phyloP scores from a whole-genome alignment of 495 filamentous ascomycete genomes.

The Xylaria sp. region DNA sequence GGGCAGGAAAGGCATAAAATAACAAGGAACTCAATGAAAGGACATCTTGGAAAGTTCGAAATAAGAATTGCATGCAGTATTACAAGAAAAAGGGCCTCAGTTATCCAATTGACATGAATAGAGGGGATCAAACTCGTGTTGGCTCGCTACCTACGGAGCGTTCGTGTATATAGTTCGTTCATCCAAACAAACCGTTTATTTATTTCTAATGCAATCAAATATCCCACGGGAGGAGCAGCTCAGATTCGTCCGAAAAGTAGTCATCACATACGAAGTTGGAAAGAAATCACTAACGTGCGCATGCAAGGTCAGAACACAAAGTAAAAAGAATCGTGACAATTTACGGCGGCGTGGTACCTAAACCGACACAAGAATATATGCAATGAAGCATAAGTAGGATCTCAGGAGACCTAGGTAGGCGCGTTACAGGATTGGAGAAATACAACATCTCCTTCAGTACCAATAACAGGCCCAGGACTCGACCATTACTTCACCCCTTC shows the following conservation, averaged over 20 bases:
- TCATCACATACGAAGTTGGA: neutral
- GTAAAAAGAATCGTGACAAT: conserved; percentile 11
- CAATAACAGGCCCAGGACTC: conserved; percentile 3
- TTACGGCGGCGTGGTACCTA: conserved; percentile 4
- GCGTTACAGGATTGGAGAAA: conserved; percentile 5
- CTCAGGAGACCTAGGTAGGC: neutral
- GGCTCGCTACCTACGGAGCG: neutral
- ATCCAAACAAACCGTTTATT: too few species aligned
- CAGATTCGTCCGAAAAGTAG: neutral
- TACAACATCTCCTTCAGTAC: conserved; percentile 6
- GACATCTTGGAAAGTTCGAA: neutral
- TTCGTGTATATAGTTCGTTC: too few species aligned
- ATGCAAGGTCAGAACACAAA: neutral
- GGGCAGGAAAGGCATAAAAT: too few species aligned
- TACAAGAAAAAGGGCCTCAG: neutral
- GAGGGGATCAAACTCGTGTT: neutral
- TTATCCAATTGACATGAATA: neutral
- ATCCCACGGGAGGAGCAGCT: neutral
- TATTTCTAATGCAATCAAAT: neutral
- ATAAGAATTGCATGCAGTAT: neutral
- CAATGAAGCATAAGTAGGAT: conserved; percentile 18
- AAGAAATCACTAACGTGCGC: neutral
- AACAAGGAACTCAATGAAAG: too few species aligned
- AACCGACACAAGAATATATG: conserved; percentile 26
- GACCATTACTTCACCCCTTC: conserved; percentile 17